Conservation (phyloP, 2,329 filamentous ascomycete species). For the Fusarium sp. region DNA sequence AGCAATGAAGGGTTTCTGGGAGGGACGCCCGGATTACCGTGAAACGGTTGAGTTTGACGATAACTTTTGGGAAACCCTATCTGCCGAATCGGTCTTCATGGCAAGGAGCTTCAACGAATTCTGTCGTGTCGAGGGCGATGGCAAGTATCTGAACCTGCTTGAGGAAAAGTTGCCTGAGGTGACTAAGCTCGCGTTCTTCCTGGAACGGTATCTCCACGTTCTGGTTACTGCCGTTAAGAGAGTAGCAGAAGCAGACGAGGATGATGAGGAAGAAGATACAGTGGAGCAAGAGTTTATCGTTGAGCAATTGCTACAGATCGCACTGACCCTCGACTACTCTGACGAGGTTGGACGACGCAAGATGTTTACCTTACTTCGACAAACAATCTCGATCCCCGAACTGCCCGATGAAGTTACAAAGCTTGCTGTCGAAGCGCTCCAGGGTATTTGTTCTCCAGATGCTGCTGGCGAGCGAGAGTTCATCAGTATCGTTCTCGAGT, state of each 20-base stretch:
- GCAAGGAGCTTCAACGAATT: slow-evolving; percentile 95
- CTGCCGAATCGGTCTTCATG: slow-evolving; percentile 89
- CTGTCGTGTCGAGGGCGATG: slow-evolving; percentile 79
- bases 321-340: slow-evolving; percentile 93
- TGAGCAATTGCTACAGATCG: slow-evolving; percentile 93
- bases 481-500: slow-evolving; percentile 87
- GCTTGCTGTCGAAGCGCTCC: slow-evolving; percentile 83
- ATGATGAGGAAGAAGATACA: slow-evolving; percentile 82
- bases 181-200: slow-evolving; percentile 86
- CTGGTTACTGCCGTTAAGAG: slow-evolving; percentile 73
- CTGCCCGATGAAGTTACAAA: slow-evolving; percentile 94
- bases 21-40: slow-evolving; percentile 85
- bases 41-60: slow-evolving; percentile 79
- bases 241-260: slow-evolving; percentile 61
- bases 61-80: slow-evolving; percentile 82
- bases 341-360: slow-evolving; percentile 95
- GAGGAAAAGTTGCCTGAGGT: slow-evolving; percentile 98
- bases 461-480: slow-evolving; percentile 83
- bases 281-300: slow-evolving; percentile 95
- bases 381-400: slow-evolving; percentile 85
- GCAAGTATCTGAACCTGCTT: slow-evolving; percentile 78
- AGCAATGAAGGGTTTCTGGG: slow-evolving; percentile 97
- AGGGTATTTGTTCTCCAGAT: slow-evolving; percentile 83
- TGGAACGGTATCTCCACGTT: slow-evolving; percentile 81
- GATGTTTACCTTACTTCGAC: slow-evolving; percentile 92